Conservation (phyloP, 192 early-diverging fungal species). For the Phycomyces blakesleeanus region DNA sequence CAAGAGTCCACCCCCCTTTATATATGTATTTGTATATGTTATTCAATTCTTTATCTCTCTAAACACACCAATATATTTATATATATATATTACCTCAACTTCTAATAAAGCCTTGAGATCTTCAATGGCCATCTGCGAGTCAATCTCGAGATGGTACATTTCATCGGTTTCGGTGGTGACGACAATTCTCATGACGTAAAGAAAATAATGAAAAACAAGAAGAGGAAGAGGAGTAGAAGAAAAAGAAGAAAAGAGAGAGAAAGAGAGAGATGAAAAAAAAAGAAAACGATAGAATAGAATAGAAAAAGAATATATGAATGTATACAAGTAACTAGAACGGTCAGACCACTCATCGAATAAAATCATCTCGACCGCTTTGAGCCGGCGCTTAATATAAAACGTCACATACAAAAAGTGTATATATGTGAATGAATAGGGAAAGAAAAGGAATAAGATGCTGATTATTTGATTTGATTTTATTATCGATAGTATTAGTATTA, state of each 20-base stretch:
- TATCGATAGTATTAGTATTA: too few relatives aligned
- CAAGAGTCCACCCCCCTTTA: background rate
- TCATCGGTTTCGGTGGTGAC: conserved; percentile 58
- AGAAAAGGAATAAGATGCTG: background rate
- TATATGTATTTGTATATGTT: background rate
- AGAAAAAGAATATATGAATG: background rate
- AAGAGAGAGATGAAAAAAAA: too few relatives aligned
- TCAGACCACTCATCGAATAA: background rate
- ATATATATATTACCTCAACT: conserved; percentile 71
- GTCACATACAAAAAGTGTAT: background rate
- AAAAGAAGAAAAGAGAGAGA: too few relatives aligned
- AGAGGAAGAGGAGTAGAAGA: too few relatives aligned
- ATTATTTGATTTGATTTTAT: background rate
- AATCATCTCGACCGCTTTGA: background rate
- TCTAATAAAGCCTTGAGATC: conserved; percentile 83
- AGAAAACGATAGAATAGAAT: too few relatives aligned
- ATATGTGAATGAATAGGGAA: background rate
- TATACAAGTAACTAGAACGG: background rate
- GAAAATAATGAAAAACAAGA: too few relatives aligned
- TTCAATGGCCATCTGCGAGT: conserved; percentile 70
- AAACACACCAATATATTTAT: too few relatives aligned
- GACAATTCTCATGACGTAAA: conserved; percentile 48
- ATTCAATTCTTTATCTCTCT: background rate
- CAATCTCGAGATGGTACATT: conserved; percentile 62
- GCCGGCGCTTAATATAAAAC: background rate